These are phyloP conservation scores for Stachybotrys echinatus DNA, from an alignment of 2,329 filamentous ascomycete genomes.

Conservation along the genomic window DNA sequence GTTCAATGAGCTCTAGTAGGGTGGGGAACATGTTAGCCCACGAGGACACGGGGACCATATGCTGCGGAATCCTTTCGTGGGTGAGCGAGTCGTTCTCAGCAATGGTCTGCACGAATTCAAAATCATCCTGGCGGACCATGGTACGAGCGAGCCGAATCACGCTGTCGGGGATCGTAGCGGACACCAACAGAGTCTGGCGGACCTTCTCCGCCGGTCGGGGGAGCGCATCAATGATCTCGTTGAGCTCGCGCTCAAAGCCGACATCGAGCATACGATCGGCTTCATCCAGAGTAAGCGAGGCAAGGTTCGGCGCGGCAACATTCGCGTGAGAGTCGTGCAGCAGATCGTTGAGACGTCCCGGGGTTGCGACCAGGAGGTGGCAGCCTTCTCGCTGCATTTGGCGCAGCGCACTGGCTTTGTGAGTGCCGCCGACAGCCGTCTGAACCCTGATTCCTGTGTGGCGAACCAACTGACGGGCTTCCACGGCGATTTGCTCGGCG, in stretches of 20 bases:
- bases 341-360: constrained; percentile 80
- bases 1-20: constrained; percentile 68
- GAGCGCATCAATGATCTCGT: constrained; percentile 54
- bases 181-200: constrained; percentile 91
- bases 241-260: constrained; percentile 67
- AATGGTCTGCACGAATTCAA: constrained; percentile 90
- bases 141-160: constrained; percentile 74
- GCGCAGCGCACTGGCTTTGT: constrained; percentile 63
- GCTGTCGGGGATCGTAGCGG: constrained; percentile 81
- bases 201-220: constrained; percentile 58
- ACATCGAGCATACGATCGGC: constrained; percentile 98
- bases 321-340: constrained; percentile 59
- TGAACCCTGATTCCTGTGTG: constrained; percentile 63
- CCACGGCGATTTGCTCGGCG: constrained; percentile 73
- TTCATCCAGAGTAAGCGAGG: constrained; percentile 92
- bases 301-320: constrained; percentile 72
- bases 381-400: constrained; percentile 71
- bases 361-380: constrained; percentile 85
- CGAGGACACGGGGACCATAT: constrained; percentile 59
- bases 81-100: constrained; percentile 75
- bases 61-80: constrained; percentile 79
- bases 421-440: constrained; percentile 87
- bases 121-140: constrained; percentile 73
- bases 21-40: constrained; percentile 74
- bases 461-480: constrained; percentile 63